Base-by-base conservation (phyloP, 306 rosid genomes). In the Mimosa bimucronata region DNA sequence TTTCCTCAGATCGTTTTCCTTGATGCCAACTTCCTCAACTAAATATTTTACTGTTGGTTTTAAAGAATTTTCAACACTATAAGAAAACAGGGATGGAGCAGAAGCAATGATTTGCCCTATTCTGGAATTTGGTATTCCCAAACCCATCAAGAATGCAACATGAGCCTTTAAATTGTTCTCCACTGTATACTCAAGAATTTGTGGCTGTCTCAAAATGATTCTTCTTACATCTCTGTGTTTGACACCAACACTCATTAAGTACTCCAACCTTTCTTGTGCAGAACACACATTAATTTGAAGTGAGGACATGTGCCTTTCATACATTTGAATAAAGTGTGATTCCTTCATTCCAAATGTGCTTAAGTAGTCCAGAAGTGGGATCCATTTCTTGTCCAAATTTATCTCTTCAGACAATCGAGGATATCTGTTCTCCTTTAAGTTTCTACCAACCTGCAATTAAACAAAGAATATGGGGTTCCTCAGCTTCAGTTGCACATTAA, bases 151-250 rank as follows among this genome's bases (percentile, higher is more conserved):
- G 84, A 95, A 95, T 76, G 92, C 94, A 83, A 95, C 90, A 71
- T 80, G 99, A 12, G 97, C 77, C 87, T 93, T 95, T 85, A 95
- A 86, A 80, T 91, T 95, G 65, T 90, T 95, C 83, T 95, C 99
- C 73, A 95, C 91, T 0, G 97, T 89, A 61, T 95, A 95, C 82
- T 83, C 88, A 2, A 95, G 82, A 87, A 93, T 89, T 68, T 95
- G 99, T 18, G 99, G 99, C 86, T 93, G 98, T 87, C 98, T 90
- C 92, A 95, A 58, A 81, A 95, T 82, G 81, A 95, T 93, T 86
- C 83, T 93, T 86, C 85, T 88, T 14, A 95, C 75, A 74, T 95
- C 97, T 86, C 87, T 91, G 31, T 89, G 98, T 84, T 95, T 95
- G 73, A 93, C 97, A 30, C 99, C 99, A 55, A 95, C 85, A 87